A percentile compares a stretch with the other conserved stretches of the same genome.
Conservation (phyloP, 2,329 filamentous ascomycete species). For the Nannizziopsis arthrosporioides region DNA sequence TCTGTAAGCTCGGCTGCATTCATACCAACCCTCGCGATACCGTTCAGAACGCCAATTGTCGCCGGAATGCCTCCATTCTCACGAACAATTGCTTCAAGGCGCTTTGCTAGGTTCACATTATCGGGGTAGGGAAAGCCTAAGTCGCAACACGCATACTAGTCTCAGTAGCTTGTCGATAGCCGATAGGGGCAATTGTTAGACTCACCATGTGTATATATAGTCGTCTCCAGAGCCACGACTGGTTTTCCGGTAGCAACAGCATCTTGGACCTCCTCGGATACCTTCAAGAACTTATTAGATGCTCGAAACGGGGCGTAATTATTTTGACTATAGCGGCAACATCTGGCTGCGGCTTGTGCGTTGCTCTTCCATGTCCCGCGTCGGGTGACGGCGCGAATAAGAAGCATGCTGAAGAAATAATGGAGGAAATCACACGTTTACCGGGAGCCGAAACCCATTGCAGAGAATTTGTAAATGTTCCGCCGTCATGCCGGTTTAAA, state of each 20-base stretch:
- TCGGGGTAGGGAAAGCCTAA: slow-evolving; percentile 59
- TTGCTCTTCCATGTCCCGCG: background rate
- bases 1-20: slow-evolving; percentile 57
- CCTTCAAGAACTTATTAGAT: slow-evolving; percentile 46
- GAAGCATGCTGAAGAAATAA: slow-evolving; percentile 1
- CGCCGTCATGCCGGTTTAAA: background rate
- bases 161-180: background rate
- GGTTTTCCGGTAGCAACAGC: slow-evolving; percentile 64
- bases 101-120: slow-evolving; percentile 62
- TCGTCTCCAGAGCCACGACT: slow-evolving; percentile 85
- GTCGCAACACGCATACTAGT: slow-evolving; percentile 1
- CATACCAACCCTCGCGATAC: slow-evolving; percentile 70
- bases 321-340: background rate
- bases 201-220: slow-evolving; percentile 87
- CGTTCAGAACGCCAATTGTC: slow-evolving; percentile 78
- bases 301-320: slow-evolving; percentile 7
- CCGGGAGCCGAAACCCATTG: background rate
- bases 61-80: slow-evolving; percentile 73
- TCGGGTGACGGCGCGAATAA: slow-evolving; percentile 1
- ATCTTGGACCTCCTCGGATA: slow-evolving; percentile 73
- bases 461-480: background rate
- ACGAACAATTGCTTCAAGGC: slow-evolving; percentile 71
- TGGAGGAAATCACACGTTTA: background rate
- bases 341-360: background rate
- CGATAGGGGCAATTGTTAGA: background rate